phyloP scores from a whole-genome alignment of 2,329 filamentous ascomycete genomes.

The Verruconis gallopava region DNA sequence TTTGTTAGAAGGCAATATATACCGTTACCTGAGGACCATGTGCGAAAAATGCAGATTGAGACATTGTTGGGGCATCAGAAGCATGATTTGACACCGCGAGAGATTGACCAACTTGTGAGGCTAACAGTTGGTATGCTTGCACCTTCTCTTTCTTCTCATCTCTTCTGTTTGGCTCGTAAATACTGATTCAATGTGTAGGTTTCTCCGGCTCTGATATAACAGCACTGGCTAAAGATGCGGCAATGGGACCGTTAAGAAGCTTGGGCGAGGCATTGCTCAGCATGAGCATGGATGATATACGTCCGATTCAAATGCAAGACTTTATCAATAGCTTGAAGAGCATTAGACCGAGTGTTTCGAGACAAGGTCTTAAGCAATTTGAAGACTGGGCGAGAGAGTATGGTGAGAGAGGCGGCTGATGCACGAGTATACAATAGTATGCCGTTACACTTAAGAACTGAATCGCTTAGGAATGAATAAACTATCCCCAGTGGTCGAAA shows the following conservation, averaged over 20 bases:
- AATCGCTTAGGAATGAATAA: too few species aligned
- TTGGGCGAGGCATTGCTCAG: slow-evolving; percentile 79
- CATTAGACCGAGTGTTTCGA: slow-evolving; percentile 83
- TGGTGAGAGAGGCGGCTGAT: slow-evolving; percentile 72
- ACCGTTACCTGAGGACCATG: slow-evolving; percentile 74
- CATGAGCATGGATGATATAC: slow-evolving; percentile 89
- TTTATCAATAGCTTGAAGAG: slow-evolving; percentile 73
- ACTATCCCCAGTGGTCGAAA: too few species aligned
- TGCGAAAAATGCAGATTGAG: slow-evolving; percentile 64
- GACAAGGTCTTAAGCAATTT: slow-evolving; percentile 71
- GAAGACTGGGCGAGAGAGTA: slow-evolving; percentile 92
- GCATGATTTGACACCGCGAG: slow-evolving; percentile 57
- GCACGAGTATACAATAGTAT: neutral
- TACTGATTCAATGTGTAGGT: slow-evolving; percentile 39
- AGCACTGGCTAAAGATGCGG: slow-evolving; percentile 89
- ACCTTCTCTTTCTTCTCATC: slow-evolving; percentile 1
- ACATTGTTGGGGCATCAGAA: slow-evolving; percentile 80
- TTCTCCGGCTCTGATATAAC: slow-evolving; percentile 97
- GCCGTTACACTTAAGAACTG: too few species aligned
- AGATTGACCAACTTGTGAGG: slow-evolving; percentile 61
- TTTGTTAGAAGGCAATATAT: slow-evolving; percentile 96
- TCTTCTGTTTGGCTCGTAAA: neutral
- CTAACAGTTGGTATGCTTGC: slow-evolving; percentile 63
- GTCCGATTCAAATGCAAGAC: slow-evolving; percentile 69
- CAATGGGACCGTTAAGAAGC: slow-evolving; percentile 87